Conservation (phyloP, 192 early-diverging fungal species). For the Umbelopsis isabellina region DNA sequence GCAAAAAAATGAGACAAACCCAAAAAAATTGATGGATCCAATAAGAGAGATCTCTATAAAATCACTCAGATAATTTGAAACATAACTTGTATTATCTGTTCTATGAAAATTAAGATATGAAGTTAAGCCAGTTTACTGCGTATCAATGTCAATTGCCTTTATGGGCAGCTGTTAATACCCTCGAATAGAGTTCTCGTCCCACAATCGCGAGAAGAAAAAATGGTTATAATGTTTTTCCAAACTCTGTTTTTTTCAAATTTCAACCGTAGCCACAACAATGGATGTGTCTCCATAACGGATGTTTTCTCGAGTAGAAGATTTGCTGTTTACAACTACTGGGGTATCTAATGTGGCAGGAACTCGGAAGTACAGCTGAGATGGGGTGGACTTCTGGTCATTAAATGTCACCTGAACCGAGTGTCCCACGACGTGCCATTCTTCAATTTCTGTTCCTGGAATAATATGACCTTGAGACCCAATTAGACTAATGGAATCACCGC, state of each 20-base stretch:
- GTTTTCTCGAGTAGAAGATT: background rate
- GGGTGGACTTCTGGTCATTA: background rate
- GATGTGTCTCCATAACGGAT: background rate
- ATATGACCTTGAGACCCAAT: slow-evolving; percentile 35
- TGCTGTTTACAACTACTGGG: background rate
- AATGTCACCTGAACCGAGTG: slow-evolving; percentile 5
- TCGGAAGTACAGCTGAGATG: background rate
- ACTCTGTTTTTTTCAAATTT: background rate
- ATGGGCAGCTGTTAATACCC: too few relatives aligned
- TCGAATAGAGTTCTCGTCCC: too few relatives aligned
- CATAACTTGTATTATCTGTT: too few relatives aligned
- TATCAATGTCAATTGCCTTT: too few relatives aligned
- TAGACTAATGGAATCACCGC: slow-evolving; percentile 13
- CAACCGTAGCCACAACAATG: slow-evolving; percentile 6
- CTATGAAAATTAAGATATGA: too few relatives aligned
- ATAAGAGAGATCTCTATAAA: too few relatives aligned
- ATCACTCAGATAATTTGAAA: too few relatives aligned
- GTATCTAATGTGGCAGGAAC: slow-evolving; percentile 2
- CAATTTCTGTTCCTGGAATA: slow-evolving; percentile 33
- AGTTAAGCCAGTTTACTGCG: too few relatives aligned
- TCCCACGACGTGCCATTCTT: slow-evolving; percentile 5
- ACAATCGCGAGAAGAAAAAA: too few relatives aligned
- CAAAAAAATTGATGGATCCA: too few relatives aligned
- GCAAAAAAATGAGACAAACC: too few relatives aligned
- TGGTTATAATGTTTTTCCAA: too few relatives aligned